Base-by-base conservation (phyloP, 257 asterid genomes). In the Penstemon eatonii region DNA sequence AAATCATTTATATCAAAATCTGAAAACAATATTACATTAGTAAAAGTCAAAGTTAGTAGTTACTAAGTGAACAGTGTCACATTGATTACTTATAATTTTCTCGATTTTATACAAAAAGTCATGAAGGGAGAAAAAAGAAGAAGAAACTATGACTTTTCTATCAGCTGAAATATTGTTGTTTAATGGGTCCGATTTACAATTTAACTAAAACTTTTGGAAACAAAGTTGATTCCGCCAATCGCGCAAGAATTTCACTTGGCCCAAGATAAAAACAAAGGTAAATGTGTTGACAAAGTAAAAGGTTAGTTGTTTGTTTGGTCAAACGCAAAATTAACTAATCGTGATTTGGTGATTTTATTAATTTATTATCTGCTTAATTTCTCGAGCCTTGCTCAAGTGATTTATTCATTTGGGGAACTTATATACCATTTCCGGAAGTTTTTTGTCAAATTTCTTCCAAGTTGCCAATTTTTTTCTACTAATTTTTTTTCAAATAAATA, bases 181-280 rank as follows among this genome's bases (percentile, higher is more conserved):
- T 50, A 25, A 59, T 42, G 51, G 71, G 73, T 6, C 50, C 15
- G 8, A 15, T 62, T 11, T 54, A 62, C 54, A 67, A 72, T 25
- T 68, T 70, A 9, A 7, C 10, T 19, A 37, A 52, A 66, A 44
- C 25, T 25, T n/a, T 56, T 60, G 1, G n/a, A 19, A 7, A 42
- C 4, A 63, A 55, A 25, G 40, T 72, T 54, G 4, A 18, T 55
- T 56, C 86, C 92, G 87, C 60, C 57, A 78, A 83, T 86, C 72
- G 50, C 89, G 92, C 86, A 76, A n/a, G 67, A 69, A 72, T 43
- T 78, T 72, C 61, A 77, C 78, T 80, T 40, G 43, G 73, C 63
- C 77, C 79, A 52, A 80, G 70, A 57, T 67, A 38, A 25, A 75
- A 46, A 71, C 80, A 71, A 67, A 79, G 55, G 71, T 47, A 67